Evolutionary conservation across 805 yeast species (phyloP), one percentile per base, ranked within the genome.

Genomic region (Kazachstania martiniae): DNA sequence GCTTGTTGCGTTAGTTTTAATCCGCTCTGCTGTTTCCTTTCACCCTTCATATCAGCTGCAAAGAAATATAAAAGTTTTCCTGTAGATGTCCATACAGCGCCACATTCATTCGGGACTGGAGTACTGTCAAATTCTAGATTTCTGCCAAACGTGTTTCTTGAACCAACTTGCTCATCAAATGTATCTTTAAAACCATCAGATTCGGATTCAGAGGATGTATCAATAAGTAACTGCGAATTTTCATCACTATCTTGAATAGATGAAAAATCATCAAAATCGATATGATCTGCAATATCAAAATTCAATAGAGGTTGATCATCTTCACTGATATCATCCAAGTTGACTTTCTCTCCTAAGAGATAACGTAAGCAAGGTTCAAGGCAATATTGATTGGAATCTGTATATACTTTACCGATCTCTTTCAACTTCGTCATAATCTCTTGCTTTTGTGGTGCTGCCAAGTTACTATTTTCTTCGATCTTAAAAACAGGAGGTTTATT

Each of bases 51-150:
- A 31, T 70, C 71, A 0, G 79, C 75, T 8, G 78, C 70, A 56
- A 84, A 85, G 47, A 87, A 87, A 49, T 94, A 83, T 1, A 87
- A 78, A 31, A 87, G 60, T 37, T 73, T 73, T 0, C 95, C 95
- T 3, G 72, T 68, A 9, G 74, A 68, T 0, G 93, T 67, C 95
- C 95, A 87, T 1, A 73, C 63, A 0, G 94, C 95, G 8, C 95
- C 95, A 61, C 95, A 87, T 8, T 86, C 91, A 49, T 83, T 86
- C 0, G 96, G 95, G 10, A 87, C 68, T 0, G 96, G 96, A 0
- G 94, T 83, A 25, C 84, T 77, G 49, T 84, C 94, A 46, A 75
- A 70, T 4, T 64, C 46, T 1, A 46, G 34, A 25, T 44, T 42
- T 8, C 45, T 34, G 12, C 43, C 44, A 30, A 46, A 38, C 12